A percentile compares a stretch with the other conserved stretches of the same genome.
These are phyloP conservation scores for Arachnomyces sp. DNA, from an alignment of 2,329 filamentous ascomycete genomes.

Conservation along the genomic window DNA sequence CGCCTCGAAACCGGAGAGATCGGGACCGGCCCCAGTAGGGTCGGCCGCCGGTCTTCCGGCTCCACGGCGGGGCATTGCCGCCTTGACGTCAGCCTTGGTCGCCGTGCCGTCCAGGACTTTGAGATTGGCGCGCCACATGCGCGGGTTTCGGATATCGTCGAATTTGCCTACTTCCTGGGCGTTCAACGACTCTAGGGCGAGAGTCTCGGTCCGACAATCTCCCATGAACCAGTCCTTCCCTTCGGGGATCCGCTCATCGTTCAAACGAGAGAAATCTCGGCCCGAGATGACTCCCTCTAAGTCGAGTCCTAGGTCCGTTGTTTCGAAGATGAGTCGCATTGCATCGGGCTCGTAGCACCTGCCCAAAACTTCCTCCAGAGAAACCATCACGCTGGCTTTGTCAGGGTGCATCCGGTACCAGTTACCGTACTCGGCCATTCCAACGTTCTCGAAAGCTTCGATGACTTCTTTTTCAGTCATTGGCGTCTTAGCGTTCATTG, in stretches of 20 bases:
- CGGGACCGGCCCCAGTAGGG: slow-evolving; percentile 4
- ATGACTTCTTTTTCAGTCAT: slow-evolving; percentile 27
- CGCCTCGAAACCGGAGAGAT: slow-evolving; percentile 20
- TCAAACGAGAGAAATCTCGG: slow-evolving; percentile 38
- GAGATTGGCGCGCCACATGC: slow-evolving; percentile 41
- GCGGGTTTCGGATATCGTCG: slow-evolving; percentile 38
- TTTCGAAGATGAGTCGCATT: slow-evolving; percentile 38
- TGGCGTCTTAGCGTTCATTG: slow-evolving; percentile 16
- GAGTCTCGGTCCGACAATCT: slow-evolving; percentile 48
- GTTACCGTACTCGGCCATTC: slow-evolving; percentile 39
- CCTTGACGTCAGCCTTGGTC: slow-evolving; percentile 16
- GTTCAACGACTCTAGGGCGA: slow-evolving; percentile 50
- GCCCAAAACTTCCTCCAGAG: slow-evolving; percentile 47
- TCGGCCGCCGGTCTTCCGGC: slow-evolving; percentile 19
- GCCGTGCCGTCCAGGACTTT: slow-evolving; percentile 35
- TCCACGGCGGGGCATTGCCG: slow-evolving; percentile 22
- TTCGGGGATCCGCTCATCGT: slow-evolving; percentile 42
- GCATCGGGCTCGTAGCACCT: slow-evolving; percentile 48
- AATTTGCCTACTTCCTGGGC: slow-evolving; percentile 43
- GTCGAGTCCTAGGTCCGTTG: slow-evolving; percentile 37
- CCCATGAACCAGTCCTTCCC: slow-evolving; percentile 51
- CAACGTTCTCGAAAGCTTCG: slow-evolving; percentile 29
- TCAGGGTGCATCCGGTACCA: slow-evolving; percentile 47
- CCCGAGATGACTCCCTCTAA: slow-evolving; percentile 39
- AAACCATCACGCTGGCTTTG: slow-evolving; percentile 36